phyloP scores from a whole-genome alignment of 305 asterid species.

The Solanum hybrid region DNA sequence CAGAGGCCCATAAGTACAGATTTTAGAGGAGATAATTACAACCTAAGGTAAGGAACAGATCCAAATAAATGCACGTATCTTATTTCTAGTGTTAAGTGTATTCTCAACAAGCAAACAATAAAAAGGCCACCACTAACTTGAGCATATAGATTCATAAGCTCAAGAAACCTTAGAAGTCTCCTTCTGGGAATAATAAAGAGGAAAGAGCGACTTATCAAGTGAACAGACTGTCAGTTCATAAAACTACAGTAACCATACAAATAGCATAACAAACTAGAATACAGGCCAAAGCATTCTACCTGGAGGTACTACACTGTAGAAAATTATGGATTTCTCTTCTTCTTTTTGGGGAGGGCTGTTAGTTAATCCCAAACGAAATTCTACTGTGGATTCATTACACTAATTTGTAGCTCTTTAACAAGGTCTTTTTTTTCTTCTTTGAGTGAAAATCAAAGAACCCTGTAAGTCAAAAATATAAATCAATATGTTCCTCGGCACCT shows the following conservation, averaged over 20 bases:
- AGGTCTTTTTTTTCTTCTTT: background rate
- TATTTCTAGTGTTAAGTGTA: background rate
- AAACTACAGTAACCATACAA: background rate
- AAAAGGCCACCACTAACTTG: background rate
- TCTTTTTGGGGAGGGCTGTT: background rate
- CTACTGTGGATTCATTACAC: background rate
- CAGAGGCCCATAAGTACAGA: background rate
- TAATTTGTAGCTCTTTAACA: background rate
- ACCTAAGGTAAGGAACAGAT: background rate
- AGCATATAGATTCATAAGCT: background rate
- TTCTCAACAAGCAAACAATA: background rate
- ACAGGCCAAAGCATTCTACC: background rate
- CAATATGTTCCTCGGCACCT: background rate
- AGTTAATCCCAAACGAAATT: background rate
- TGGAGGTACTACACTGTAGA: background rate
- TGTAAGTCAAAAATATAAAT: background rate
- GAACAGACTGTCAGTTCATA: background rate
- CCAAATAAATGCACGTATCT: background rate
- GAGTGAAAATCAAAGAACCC: background rate
- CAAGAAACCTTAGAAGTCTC: background rate
- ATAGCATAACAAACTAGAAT: background rate
- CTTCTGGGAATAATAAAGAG: background rate
- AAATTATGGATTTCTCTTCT: background rate
- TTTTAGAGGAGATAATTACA: background rate
- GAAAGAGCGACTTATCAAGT: background rate